These are phyloP conservation scores for Tylopilus vinaceipallidus DNA, from an alignment of 768 basidiomycete genomes.

Conservation along the genomic window DNA sequence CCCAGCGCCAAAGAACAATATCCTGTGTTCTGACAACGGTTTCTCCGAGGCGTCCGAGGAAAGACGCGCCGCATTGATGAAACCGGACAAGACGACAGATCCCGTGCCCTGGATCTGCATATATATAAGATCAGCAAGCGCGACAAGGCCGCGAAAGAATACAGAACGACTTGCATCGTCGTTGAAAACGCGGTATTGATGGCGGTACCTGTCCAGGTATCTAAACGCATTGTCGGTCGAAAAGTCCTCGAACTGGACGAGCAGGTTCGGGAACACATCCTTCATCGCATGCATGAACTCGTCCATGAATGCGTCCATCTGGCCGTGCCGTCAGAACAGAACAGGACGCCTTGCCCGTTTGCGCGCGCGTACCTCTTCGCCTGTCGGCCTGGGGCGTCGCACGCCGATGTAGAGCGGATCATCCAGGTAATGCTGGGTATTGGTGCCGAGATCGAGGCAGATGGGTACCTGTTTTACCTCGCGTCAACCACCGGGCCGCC, in stretches of 20 bases:
- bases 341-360: not conserved
- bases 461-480: constrained; percentile 49
- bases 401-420: constrained; percentile 79
- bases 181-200: constrained; percentile 62
- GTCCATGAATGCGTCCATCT: constrained; percentile 76
- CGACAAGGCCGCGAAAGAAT: not conserved
- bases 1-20: constrained; percentile 58
- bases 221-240: constrained; percentile 78
- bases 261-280: constrained; percentile 60
- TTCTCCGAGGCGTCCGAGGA: constrained; percentile 46
- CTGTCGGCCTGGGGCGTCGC: constrained; percentile 49
- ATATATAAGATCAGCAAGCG: constrained; percentile 1
- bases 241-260: constrained; percentile 79
- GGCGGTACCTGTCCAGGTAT: constrained; percentile 62
- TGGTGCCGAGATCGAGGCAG: constrained; percentile 74
- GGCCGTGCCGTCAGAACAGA: not conserved
- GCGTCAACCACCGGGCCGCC: not conserved
- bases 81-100: constrained; percentile 72
- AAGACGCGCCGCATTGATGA: constrained; percentile 68
- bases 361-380: constrained; percentile 36
- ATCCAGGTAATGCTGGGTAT: constrained; percentile 60
- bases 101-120: constrained; percentile 68
- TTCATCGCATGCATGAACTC: constrained; percentile 71
- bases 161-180: constrained; percentile 68
- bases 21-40: constrained; percentile 47